Conservation (phyloP, 208 protist species). For the Porcisia hertigi region DNA sequence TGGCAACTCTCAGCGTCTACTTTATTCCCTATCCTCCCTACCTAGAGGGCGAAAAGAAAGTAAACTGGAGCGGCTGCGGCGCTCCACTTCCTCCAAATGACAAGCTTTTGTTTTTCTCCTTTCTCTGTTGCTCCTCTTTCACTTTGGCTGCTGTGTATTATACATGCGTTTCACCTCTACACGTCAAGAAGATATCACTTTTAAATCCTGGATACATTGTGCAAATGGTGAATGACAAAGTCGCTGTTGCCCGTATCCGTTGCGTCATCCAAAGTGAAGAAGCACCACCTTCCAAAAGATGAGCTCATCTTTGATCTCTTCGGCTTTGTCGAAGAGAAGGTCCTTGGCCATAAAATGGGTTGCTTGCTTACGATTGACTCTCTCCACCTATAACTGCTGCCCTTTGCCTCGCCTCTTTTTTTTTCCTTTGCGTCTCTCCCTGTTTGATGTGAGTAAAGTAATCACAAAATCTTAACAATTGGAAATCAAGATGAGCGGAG, state of each 20-base stretch:
- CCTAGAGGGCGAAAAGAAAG: constrained; percentile 16
- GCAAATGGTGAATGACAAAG: too few species aligned
- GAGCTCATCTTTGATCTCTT: constrained; percentile 3
- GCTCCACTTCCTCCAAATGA: background rate
- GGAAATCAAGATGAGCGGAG: constrained; percentile 52
- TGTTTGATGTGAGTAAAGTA: background rate
- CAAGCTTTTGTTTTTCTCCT: background rate
- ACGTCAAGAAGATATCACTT: background rate
- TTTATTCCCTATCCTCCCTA: background rate
- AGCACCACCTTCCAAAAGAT: background rate
- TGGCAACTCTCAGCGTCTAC: background rate
- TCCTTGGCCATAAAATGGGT: background rate
- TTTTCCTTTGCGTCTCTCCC: background rate
- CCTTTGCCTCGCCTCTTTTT: background rate
- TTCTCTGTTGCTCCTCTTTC: background rate
- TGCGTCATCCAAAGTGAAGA: background rate
- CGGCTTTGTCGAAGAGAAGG: background rate
- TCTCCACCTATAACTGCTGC: background rate
- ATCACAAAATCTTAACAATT: background rate
- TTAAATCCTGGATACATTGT: background rate
- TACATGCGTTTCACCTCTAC: constrained; percentile 4
- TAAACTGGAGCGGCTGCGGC: constrained; percentile 25
- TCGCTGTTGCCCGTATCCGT: background rate
- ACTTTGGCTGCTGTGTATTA: background rate
- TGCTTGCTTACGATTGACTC: background rate